These are phyloP conservation scores for Curvularia hawaiiensis DNA, from an alignment of 2,329 filamentous ascomycete species.

Conservation along the genomic window DNA sequence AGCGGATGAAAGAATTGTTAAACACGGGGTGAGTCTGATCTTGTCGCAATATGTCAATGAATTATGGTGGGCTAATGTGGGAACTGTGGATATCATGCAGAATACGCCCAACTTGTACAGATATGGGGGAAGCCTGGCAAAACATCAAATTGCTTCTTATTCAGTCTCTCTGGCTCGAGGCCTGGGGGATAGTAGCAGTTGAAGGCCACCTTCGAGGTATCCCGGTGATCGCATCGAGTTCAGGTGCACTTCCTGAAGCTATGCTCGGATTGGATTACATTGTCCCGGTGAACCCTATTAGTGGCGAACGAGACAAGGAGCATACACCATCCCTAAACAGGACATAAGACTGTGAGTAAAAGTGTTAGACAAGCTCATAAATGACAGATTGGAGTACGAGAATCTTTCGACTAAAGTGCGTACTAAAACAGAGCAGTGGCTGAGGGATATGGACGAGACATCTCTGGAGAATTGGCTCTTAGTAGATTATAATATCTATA, in stretches of 20 bases:
- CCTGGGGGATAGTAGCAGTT: slow-evolving; percentile 10
- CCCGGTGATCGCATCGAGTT: slow-evolving; percentile 8
- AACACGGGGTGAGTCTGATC: background rate
- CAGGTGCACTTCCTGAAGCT: slow-evolving; percentile 7
- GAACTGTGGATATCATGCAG: background rate
- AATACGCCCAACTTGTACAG: slow-evolving; percentile 1
- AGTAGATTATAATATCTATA: too few relatives aligned
- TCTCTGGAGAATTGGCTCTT: background rate
- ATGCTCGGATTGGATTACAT: slow-evolving; percentile 10
- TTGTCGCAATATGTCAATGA: background rate
- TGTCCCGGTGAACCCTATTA: background rate
- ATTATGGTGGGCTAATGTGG: background rate
- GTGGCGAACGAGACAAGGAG: background rate
- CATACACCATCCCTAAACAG: background rate
- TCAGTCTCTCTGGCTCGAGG: slow-evolving; percentile 12
- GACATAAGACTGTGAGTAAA: background rate
- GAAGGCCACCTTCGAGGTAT: slow-evolving; percentile 11
- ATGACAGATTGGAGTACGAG: background rate
- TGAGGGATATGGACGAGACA: background rate
- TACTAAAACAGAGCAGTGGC: background rate
- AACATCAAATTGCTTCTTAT: slow-evolving; percentile 11
- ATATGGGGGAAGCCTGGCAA: slow-evolving; percentile 10
- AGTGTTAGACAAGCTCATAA: too few relatives aligned
- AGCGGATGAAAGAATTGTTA: background rate
- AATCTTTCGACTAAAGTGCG: background rate